Conservation (phyloP, 352 stramenopile species). For the Aphanomyces stellatus region DNA sequence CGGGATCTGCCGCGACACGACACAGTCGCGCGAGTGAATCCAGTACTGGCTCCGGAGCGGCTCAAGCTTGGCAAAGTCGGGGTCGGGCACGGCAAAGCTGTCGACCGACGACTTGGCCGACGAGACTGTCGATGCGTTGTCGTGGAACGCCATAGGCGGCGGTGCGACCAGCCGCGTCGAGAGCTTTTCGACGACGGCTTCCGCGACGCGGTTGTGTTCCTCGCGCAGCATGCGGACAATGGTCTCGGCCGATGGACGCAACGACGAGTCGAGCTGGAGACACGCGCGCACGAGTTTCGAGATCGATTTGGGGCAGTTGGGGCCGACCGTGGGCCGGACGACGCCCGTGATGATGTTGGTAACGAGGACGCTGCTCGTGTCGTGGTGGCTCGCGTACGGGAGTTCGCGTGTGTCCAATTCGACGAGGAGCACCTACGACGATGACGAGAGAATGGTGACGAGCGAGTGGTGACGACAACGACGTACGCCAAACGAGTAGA, state of each 20-base stretch:
- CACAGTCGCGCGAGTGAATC: slow-evolving; percentile 9
- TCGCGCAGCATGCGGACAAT: slow-evolving; percentile 14
- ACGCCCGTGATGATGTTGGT: slow-evolving; percentile 21
- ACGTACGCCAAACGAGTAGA: slow-evolving; percentile 27
- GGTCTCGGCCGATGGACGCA: slow-evolving; percentile 12
- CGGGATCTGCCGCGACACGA: slow-evolving; percentile 14
- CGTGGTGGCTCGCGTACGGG: slow-evolving; percentile 5
- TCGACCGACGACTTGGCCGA: no score
- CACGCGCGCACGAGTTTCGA: slow-evolving; percentile 12
- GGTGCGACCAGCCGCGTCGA: background rate
- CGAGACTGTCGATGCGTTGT: background rate
- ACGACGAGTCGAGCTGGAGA: slow-evolving; percentile 17
- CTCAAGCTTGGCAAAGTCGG: slow-evolving; percentile 2
- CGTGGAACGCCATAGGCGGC: background rate
- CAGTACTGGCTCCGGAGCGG: slow-evolving; percentile 8
- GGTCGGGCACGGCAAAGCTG: background rate
- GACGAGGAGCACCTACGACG: slow-evolving; percentile 5
- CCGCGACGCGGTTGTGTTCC: slow-evolving; percentile 4
- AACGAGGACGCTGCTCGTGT: slow-evolving; percentile 15
- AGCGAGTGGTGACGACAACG: background rate
- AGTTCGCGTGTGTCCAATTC: slow-evolving; percentile 15
- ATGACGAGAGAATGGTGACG: background rate
- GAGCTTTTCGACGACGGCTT: slow-evolving; percentile 11
- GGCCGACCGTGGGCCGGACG: background rate
- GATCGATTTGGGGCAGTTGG: background rate